These are phyloP conservation scores for Suhomyces atakaporum DNA, from an alignment of 1,139 yeast species.

Conservation along the genomic window DNA sequence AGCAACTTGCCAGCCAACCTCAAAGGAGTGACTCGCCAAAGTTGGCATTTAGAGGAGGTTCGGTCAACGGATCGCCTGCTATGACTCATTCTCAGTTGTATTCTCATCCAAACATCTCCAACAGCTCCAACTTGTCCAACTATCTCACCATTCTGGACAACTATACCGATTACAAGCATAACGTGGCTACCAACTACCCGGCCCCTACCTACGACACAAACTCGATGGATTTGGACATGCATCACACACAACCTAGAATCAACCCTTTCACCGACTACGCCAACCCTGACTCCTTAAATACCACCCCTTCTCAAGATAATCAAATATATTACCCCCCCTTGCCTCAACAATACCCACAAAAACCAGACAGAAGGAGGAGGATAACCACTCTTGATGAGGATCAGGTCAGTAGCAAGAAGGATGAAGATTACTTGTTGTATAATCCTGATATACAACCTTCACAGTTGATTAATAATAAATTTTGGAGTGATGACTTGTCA, in stretches of 20 bases:
- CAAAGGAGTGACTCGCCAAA: conserved; percentile 15
- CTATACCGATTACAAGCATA: conserved; percentile 31
- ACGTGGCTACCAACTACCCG: conserved; percentile 1
- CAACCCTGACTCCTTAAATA: conserved; percentile 34
- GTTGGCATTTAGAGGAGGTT: conserved; percentile 11
- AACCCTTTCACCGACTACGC: conserved; percentile 43
- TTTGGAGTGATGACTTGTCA: conserved; percentile 21
- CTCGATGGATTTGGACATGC: conserved; percentile 16
- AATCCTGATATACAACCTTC: conserved; percentile 50
- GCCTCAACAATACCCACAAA: conserved; percentile 16
- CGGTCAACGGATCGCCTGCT: conserved; percentile 23
- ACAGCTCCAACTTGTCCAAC: conserved; percentile 25
- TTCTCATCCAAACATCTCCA: conserved; percentile 17
- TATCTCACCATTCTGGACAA: conserved; percentile 36
- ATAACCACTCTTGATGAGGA: conserved; percentile 37
- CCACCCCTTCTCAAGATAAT: conserved; percentile 15
- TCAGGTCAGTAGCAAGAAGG: conserved; percentile 25
- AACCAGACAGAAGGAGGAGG: conserved; percentile 32
- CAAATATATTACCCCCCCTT: conserved; percentile 16
- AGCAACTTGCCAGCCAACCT: conserved; percentile 9
- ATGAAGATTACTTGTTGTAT: conserved; percentile 42
- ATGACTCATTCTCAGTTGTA: conserved; percentile 18
- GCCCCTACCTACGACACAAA: conserved; percentile 11
- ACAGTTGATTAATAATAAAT: conserved; percentile 32
- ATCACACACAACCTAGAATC: conserved; percentile 13